Evolutionary conservation across 202 grass and related monocot species (phyloP), one percentile per base, ranked within the genome.

Genomic region (Carex sylvatica): DNA sequence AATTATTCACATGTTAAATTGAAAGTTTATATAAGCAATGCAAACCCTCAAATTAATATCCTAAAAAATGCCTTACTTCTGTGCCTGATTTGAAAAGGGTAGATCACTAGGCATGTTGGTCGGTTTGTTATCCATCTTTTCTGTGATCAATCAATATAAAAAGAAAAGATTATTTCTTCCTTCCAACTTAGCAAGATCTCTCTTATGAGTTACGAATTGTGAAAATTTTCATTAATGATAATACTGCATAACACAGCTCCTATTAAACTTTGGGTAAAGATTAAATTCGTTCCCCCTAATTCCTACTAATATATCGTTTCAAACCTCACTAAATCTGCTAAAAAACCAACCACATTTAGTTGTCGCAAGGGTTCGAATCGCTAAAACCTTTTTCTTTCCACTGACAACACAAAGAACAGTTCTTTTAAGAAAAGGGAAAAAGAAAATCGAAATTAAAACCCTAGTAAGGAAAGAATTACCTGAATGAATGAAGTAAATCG

Each of bases 41-140:
- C 51, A 76, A 49, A 75, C 2, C 31, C 30, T 40, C 24, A 77
- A 77, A 58, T 59, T 36, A 38, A 36, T 20, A 36, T 77, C 16
- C 52, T 4, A 35, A 77, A 77, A 31, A 77, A n/a, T 58, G 52
- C 12, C 52, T 77, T 77, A 77, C 73, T 5, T 77, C 1, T 56
- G 51, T 77, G 51, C 33, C 52, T 77, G 49, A 53, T 53, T 53
- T 53, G 5, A 12, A 10, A 4, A 24, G 14, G 71, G 6, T 74
- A 23, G 47, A 55, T 30, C 14, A 18, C 24, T 54, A 74, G 71
- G 28, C 52, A 19, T 33, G 14, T 16, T 3, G 16, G 56, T 35
- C 1, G 28, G 15, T 31, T 33, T 58, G 8, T 58, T 28, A 58
- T 58, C 52, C 52, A 77, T 77, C 24, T 58, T 77, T 77, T 58